A percentile compares a stretch with the other conserved stretches of the same genome.
phyloP scores from a whole-genome alignment of 768 basidiomycete species.

The Hypsizygus marmoreus region DNA sequence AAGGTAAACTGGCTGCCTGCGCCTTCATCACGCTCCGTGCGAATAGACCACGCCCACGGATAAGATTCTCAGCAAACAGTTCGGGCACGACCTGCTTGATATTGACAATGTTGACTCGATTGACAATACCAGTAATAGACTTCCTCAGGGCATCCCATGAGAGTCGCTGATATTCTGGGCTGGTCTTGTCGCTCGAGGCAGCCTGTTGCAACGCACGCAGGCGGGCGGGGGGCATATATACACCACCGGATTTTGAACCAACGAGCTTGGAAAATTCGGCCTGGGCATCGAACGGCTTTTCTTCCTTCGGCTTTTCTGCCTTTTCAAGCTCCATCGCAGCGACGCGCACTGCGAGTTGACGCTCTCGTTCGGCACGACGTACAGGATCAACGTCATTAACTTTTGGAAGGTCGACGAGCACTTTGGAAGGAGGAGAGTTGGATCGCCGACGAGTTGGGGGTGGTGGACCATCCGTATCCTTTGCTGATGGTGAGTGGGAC shows the following conservation, averaged over 20 bases:
- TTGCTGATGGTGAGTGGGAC: constrained; percentile 50
- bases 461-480: constrained; percentile 40
- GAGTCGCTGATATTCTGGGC: constrained; percentile 89
- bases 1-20: constrained; percentile 94
- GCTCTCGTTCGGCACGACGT: constrained; percentile 75
- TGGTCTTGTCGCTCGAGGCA: constrained; percentile 78
- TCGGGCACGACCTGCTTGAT: constrained; percentile 94
- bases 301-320: constrained; percentile 52
- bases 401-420: constrained; percentile 30
- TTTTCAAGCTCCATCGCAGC: constrained; percentile 71
- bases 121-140: constrained; percentile 98
- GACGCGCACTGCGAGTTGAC: constrained; percentile 71
- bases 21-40: constrained; percentile 97
- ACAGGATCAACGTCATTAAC: constrained; percentile 77
- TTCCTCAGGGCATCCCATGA: constrained; percentile 99
- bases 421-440: constrained; percentile 37
- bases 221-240: constrained; percentile 95
- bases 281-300: constrained; percentile 64
- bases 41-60: constrained; percentile 92
- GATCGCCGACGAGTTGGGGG: constrained; percentile 48
- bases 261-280: constrained; percentile 91
- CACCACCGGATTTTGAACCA: constrained; percentile 84
- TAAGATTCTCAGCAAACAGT: constrained; percentile 90
- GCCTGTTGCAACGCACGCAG: constrained; percentile 88
- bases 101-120: constrained; percentile 95